These are phyloP conservation scores for Przewalskia tangutica DNA, from an alignment of 257 asterid genomes.

Conservation along the genomic window DNA sequence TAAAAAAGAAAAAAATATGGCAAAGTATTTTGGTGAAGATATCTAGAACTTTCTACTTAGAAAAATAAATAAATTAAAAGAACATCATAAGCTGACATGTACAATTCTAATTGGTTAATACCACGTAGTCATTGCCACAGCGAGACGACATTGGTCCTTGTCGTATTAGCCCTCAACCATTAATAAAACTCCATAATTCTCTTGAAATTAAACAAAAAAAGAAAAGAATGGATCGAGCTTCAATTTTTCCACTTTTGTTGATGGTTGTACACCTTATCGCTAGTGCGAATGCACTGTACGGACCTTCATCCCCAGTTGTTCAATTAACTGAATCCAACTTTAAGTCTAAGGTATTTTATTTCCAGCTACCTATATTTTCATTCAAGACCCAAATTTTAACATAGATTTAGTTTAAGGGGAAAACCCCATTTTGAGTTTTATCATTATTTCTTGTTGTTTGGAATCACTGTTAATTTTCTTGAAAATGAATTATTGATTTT, in stretches of 20 bases:
- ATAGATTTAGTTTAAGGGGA: not conserved
- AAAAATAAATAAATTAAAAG: not conserved
- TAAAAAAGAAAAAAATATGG: too few species aligned
- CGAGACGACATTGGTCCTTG: not conserved
- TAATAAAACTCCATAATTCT: not conserved
- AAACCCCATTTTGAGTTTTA: not conserved
- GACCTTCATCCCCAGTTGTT: conserved; percentile 79
- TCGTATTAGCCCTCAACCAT: conserved; percentile 1
- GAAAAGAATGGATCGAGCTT: conserved; percentile 33
- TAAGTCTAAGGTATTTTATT: conserved; percentile 66
- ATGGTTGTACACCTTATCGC: conserved; percentile 20
- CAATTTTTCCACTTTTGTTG: conserved; percentile 22
- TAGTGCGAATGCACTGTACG: conserved; percentile 56
- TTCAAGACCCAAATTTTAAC: not conserved
- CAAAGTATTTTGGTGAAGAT: not conserved
- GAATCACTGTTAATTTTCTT: not conserved
- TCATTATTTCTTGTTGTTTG: not conserved
- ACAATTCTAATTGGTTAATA: conserved; percentile 14
- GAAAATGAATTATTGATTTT: not conserved
- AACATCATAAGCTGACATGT: conserved; percentile 14
- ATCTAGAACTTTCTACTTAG: not conserved
- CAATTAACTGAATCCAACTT: conserved; percentile 83
- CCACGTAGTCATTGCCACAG: conserved; percentile 23
- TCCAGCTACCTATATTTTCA: not conserved
- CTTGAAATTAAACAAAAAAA: not conserved